Conservation (phyloP, 164 flowering plant genomes). For the Stephania japonica region DNA sequence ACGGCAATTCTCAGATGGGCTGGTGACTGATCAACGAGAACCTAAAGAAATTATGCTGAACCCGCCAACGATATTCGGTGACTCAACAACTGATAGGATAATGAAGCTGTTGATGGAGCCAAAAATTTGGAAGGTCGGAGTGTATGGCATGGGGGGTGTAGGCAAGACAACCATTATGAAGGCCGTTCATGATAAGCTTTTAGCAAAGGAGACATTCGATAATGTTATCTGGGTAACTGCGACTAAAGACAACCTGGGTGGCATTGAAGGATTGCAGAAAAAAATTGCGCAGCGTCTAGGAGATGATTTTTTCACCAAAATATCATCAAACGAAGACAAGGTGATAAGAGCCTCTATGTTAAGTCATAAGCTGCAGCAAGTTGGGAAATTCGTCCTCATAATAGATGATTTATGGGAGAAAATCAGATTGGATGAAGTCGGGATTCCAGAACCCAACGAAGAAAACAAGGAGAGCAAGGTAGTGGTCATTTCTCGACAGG, state of each 20-base stretch:
- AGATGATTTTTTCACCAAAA: conserved; percentile 1
- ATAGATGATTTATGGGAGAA: conserved; percentile 26
- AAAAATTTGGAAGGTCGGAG: conserved; percentile 7
- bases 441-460: conserved; percentile 20
- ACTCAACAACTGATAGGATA: background rate
- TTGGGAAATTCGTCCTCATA: conserved; percentile 16
- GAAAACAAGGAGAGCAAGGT: conserved; percentile 11
- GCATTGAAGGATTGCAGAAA: conserved; percentile 7
- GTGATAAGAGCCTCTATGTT: conserved; percentile 11
- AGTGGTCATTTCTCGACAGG: conserved; percentile 18
- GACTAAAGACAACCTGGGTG: background rate
- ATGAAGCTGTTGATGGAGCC: conserved; percentile 7
- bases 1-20: background rate
- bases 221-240: conserved; percentile 14
- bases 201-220: background rate
- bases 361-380: conserved; percentile 7
- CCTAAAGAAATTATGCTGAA: background rate
- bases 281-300: conserved; percentile 5
- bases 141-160: conserved; percentile 18
- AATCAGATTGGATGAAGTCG: conserved; percentile 18
- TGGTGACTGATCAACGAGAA: background rate
- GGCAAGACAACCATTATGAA: conserved; percentile 19
- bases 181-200: conserved; percentile 9
- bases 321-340: conserved; percentile 7
- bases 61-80: background rate